A percentile compares a stretch with the other conserved stretches of the same genome.
These are phyloP conservation scores for Sorghum bicolor DNA, from an alignment of 176 grass and related monocot species.

Conservation along the genomic window DNA sequence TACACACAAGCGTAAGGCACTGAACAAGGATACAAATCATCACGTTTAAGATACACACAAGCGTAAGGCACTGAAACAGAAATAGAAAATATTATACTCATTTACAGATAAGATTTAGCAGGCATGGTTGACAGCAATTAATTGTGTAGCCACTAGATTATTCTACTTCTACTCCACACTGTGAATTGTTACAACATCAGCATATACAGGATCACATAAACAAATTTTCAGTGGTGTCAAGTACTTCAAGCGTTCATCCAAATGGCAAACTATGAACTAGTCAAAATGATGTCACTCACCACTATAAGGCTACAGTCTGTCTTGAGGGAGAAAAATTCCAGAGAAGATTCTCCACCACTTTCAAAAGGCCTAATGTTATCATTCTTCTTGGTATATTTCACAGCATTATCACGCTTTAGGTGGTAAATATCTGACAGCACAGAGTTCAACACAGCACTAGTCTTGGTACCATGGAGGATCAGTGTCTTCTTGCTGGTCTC, in stretches of 20 bases:
- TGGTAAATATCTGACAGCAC: constrained; percentile 72
- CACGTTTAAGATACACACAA: neutral
- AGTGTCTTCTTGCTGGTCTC: constrained; percentile 89
- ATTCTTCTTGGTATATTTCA: constrained; percentile 90
- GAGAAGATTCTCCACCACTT: constrained; percentile 77
- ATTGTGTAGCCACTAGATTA: neutral
- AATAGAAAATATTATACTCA: neutral
- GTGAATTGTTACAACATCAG: neutral
- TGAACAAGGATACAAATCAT: neutral
- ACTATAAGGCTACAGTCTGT: constrained; percentile 91
- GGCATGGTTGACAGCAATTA: neutral
- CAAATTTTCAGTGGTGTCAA: neutral
- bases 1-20: neutral
- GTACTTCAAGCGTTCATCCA: neutral
- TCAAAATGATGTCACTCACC: constrained; percentile 35
- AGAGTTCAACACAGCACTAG: constrained; percentile 64
- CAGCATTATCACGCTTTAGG: constrained; percentile 75
- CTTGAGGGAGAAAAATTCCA: constrained; percentile 95
- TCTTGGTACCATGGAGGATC: constrained; percentile 91
- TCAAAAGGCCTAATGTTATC: constrained; percentile 91
- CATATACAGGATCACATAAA: neutral
- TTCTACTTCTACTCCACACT: neutral
- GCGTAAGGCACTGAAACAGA: neutral
- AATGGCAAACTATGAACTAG: neutral
- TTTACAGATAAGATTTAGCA: neutral